A percentile compares a stretch with the other conserved stretches of the same genome.
These are phyloP conservation scores for Perkinsus olseni DNA, from an alignment of 169 alveolate genomes.

Conservation along the genomic window DNA sequence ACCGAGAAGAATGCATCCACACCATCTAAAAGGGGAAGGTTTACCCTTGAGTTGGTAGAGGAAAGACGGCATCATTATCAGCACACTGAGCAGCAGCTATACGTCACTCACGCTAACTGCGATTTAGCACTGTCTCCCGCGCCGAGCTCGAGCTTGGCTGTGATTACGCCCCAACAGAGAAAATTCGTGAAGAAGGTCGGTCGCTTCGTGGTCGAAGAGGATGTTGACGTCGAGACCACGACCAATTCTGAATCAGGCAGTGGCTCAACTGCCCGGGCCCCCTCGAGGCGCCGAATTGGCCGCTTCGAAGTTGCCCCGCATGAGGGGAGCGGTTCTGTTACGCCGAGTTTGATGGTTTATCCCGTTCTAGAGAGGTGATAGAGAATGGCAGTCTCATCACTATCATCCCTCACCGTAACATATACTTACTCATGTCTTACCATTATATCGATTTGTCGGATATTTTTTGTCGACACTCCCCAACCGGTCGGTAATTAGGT, in stretches of 20 bases:
- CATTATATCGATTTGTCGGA: no score
- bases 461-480: no score
- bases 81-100: background rate
- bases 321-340: background rate
- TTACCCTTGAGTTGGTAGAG: background rate
- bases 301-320: background rate
- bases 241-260: background rate
- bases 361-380: background rate
- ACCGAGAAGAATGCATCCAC: background rate
- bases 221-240: background rate
- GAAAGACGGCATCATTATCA: background rate
- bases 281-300: background rate
- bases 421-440: no score
- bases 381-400: no score
- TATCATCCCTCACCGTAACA: no score
- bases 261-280: background rate
- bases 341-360: background rate
- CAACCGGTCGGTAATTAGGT: no score
- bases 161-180: background rate
- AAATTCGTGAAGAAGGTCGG: background rate
- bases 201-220: background rate
- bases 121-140: background rate
- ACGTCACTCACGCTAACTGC: background rate
- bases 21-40: background rate
- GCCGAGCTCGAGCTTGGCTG: background rate